Conservation (phyloP, 345 rosid species). For the Raphanus raphanistrum region DNA sequence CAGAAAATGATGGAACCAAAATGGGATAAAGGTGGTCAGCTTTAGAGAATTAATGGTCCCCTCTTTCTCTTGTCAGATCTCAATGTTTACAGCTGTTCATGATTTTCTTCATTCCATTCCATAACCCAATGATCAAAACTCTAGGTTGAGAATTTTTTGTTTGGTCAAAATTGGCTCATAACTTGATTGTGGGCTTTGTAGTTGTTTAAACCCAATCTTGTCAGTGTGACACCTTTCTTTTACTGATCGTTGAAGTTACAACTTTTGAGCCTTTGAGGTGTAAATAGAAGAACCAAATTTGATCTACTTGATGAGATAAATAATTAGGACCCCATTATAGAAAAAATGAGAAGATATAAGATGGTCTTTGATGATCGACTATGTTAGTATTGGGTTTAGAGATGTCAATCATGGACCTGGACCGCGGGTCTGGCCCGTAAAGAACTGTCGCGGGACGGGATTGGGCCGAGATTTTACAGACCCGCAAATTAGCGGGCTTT, state of each 20-base stretch:
- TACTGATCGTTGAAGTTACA: background rate
- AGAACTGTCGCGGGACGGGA: too few relatives aligned
- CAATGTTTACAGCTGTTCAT: slow-evolving; percentile 17
- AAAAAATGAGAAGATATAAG: too few relatives aligned
- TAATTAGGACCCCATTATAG: background rate
- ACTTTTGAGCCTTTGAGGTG: too few relatives aligned
- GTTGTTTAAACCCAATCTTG: background rate
- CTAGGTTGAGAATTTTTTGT: too few relatives aligned
- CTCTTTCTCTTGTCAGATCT: slow-evolving; percentile 10
- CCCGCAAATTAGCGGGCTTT: too few relatives aligned
- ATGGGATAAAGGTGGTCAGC: slow-evolving; percentile 33
- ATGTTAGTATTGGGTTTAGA: too few relatives aligned
- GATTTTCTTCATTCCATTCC: background rate
- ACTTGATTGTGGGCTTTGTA: background rate
- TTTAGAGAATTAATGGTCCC: slow-evolving; percentile 31
- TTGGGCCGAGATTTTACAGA: too few relatives aligned
- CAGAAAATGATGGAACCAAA: slow-evolving; percentile 31
- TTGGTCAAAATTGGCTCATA: background rate
- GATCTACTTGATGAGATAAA: background rate
- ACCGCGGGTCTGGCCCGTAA: too few relatives aligned
- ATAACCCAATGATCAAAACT: background rate
- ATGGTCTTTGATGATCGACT: too few relatives aligned
- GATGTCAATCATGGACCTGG: too few relatives aligned
- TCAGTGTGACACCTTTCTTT: background rate
- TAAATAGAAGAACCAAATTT: background rate